Evolutionary conservation across 257 asterid genomes (phyloP).

Genomic region (Agastache rugosa): DNA sequence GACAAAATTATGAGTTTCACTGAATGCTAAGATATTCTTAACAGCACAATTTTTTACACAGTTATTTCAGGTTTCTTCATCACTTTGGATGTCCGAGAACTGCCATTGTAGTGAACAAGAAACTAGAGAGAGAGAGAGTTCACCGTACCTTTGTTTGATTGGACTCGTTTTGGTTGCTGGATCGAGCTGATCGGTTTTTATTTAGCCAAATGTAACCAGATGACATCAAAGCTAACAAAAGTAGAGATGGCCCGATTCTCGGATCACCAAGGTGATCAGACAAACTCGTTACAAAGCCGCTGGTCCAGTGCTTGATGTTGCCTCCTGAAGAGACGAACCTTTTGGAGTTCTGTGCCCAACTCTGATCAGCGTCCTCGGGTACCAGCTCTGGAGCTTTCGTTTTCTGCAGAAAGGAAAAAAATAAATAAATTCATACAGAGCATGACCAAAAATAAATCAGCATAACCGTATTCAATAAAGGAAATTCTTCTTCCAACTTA

Average conservation of each 20-base stretch:
- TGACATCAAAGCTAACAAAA: constrained; percentile 75
- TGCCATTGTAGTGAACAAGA: too few species aligned
- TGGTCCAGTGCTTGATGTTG: constrained; percentile 51
- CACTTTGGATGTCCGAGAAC: too few species aligned
- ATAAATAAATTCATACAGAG: background rate
- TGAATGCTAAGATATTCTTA: too few species aligned
- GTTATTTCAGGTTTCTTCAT: too few species aligned
- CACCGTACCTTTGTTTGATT: constrained; percentile 48
- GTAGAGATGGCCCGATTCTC: constrained; percentile 84
- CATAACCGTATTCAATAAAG: background rate
- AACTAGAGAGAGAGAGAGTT: too few species aligned
- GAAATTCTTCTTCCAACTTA: constrained; percentile 50
- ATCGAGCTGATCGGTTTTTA: constrained; percentile 56
- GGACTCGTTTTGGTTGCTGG: constrained; percentile 45
- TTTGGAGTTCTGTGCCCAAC: constrained; percentile 65
- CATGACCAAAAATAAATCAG: background rate
- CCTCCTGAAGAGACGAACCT: constrained; percentile 54
- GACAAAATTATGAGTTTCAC: too few species aligned
- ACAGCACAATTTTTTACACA: too few species aligned
- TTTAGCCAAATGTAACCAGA: constrained; percentile 72
- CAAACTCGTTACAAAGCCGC: constrained; percentile 40
- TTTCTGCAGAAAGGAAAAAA: constrained; percentile 57
- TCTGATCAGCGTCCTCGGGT: constrained; percentile 77
- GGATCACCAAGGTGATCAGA: constrained; percentile 73
- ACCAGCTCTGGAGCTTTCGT: constrained; percentile 79